Base-by-base conservation (phyloP, 2,329 filamentous ascomycete species). In the Fusarium ramigenum region DNA sequence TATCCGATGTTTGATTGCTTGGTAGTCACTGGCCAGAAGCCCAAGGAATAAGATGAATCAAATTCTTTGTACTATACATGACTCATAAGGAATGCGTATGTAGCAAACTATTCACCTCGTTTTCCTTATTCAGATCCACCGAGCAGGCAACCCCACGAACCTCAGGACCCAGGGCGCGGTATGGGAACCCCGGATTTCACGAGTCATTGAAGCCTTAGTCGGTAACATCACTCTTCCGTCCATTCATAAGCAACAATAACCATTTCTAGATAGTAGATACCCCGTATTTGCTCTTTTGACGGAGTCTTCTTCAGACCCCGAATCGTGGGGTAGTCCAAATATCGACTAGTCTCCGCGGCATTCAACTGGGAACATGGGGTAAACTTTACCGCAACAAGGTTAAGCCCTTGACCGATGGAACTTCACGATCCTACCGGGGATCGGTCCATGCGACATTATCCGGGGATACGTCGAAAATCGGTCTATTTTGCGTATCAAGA, bases 1-100 rank as follows among this genome's bases (percentile, higher is more conserved):
- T 81, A 83, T 66, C 65, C 79, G 7, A 69, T 80, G 36, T 79
- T 79, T 37, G 78, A 82, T 43, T 76, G 79, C 42, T 50, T 80
- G 43, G 73, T 80, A 54, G 70, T 82, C 0, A 79, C 74, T 52
- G 81, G 79, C 0, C 76, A 74, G 61, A 81, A 80, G 60, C 77
- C 75, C 16, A 58, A 46, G n/a, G 23, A 42, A 25, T 52, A 49
- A 19, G 3, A 9, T 0, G 1, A 5, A 10, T 4, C 2, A 4
- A 23, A 21, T 1, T n/a, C 9, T 21, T 25, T 0, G n/a, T n/a
- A 12, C 11, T 11, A 14, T 1, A 16, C 21, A 10, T 1, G 16
- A 4, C 34, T 1, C 6, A 54, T n/a, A n/a, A 18, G 1, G 2
- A 16, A n/a, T 9, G 2, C 9, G 4, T 14, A 9, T 16, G 1